A percentile compares a stretch with the other conserved stretches of the same genome.
phyloP scores from a whole-genome alignment of 345 rosid genomes.

The Theobroma cacao region DNA sequence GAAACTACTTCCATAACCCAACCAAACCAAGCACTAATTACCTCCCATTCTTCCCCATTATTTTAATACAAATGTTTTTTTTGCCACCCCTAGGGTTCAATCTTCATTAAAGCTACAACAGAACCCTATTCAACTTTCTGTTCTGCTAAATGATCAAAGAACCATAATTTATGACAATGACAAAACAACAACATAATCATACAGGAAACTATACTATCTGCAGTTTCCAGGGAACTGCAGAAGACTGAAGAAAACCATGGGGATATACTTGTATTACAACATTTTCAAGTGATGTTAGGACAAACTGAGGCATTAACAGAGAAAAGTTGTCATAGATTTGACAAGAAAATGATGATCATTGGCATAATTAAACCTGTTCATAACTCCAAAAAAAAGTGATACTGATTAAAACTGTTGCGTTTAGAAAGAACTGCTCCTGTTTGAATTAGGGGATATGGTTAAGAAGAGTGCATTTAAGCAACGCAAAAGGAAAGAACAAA shows the following conservation, averaged over 20 bases:
- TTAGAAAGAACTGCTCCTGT: slow-evolving; percentile 6
- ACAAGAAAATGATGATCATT: background rate
- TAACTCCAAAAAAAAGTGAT: too few relatives aligned
- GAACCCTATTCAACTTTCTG: background rate
- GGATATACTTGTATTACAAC: background rate
- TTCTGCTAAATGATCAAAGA: background rate
- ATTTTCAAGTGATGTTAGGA: background rate
- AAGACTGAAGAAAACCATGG: background rate
- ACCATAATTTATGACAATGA: background rate
- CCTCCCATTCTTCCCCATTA: background rate
- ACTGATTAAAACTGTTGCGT: background rate
- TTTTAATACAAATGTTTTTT: background rate
- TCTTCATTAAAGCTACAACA: background rate
- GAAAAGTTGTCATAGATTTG: background rate
- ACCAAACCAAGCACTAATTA: slow-evolving; percentile 21
- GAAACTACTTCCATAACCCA: slow-evolving; percentile 26
- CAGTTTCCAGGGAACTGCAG: background rate
- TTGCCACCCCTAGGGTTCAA: background rate
- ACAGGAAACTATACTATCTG: background rate
- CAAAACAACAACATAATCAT: too few relatives aligned
- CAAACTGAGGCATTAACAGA: background rate
- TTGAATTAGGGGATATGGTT: slow-evolving; percentile 17
- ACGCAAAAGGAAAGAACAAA: slow-evolving; percentile 12
- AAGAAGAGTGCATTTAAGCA: slow-evolving; percentile 18
- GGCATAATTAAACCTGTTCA: background rate